Evolutionary conservation across 1,284 basidiomycete species (phyloP).

Genomic region (Farysia itapuensis): DNA sequence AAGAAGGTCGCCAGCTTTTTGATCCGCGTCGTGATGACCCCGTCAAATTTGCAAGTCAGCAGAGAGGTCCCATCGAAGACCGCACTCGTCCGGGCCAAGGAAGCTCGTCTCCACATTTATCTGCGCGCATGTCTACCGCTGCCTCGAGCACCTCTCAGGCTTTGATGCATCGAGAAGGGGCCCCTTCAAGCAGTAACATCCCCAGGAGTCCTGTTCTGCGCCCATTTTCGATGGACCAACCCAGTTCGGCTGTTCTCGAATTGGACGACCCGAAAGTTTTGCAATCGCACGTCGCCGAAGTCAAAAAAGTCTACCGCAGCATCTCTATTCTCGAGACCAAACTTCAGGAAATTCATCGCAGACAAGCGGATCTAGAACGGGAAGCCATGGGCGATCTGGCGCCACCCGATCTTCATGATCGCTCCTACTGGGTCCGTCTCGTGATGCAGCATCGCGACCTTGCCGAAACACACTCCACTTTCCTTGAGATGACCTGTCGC

Average conservation of each 20-base stretch:
- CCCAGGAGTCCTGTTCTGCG: constrained; percentile 17
- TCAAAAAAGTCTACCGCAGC: constrained; percentile 77
- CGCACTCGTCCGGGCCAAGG: constrained; percentile 1
- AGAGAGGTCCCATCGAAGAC: constrained; percentile 19
- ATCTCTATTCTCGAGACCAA: constrained; percentile 74
- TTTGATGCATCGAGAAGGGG: constrained; percentile 11
- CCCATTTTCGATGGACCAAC: constrained; percentile 8
- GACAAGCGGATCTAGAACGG: constrained; percentile 7
- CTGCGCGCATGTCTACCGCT: not conserved
- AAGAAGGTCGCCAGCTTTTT: constrained; percentile 65
- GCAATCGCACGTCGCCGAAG: constrained; percentile 66
- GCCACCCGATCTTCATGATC: constrained; percentile 26
- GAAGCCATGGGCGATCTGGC: constrained; percentile 13
- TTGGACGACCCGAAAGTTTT: constrained; percentile 12
- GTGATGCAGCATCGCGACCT: constrained; percentile 65
- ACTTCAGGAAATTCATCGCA: constrained; percentile 64
- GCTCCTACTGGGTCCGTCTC: constrained; percentile 39
- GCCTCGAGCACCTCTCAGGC: constrained; percentile 11
- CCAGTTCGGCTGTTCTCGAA: constrained; percentile 9
- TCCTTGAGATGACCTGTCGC: constrained; percentile 81
- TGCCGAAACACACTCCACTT: constrained; percentile 82
- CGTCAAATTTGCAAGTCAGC: constrained; percentile 62
- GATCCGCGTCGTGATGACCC: constrained; percentile 83
- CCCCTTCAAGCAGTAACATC: constrained; percentile 17
- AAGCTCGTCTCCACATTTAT: not conserved